A percentile compares a stretch with the other conserved stretches of the same genome.
These are phyloP conservation scores for Maudiozyma humilis DNA, from an alignment of 1,139 yeast genomes.

Conservation along the genomic window DNA sequence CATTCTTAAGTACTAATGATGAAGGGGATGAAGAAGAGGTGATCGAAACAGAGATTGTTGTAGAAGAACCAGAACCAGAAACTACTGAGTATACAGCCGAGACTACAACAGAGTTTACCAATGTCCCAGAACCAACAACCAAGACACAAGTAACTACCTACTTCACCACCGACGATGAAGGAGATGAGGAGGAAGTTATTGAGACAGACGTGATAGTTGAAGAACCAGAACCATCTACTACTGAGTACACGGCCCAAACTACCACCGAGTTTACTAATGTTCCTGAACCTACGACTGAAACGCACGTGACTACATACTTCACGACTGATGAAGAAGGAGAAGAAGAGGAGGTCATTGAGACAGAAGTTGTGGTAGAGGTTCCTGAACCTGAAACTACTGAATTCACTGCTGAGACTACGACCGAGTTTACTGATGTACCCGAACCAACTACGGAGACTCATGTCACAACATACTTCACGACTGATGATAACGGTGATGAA, in stretches of 20 bases:
- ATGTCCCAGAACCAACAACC: not conserved
- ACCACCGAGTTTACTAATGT: not conserved
- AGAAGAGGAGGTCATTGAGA: no score
- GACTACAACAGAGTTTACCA: not conserved
- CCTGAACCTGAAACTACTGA: slow-evolving; percentile 8
- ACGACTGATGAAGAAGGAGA: not conserved
- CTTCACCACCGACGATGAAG: not conserved
- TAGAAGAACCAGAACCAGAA: not conserved
- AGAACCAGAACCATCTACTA: not conserved
- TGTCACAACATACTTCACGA: not conserved
- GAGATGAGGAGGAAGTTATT: not conserved
- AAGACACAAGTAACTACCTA: not conserved
- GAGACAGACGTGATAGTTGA: no score
- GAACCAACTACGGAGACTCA: not conserved
- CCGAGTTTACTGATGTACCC: not conserved
- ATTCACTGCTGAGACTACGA: no score
- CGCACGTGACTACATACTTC: not conserved
- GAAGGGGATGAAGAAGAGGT: not conserved
- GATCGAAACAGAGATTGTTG: not conserved
- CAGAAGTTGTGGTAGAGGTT: no score
- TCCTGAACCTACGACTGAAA: not conserved
- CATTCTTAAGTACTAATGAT: not conserved
- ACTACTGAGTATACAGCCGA: not conserved
- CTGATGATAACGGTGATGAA: not conserved
- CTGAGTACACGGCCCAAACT: not conserved